Percentiles rank a stretch among this genome's conserved stretches.
phyloP scores from a whole-genome alignment of 257 asterid species.

The Lavandula angustifolia region DNA sequence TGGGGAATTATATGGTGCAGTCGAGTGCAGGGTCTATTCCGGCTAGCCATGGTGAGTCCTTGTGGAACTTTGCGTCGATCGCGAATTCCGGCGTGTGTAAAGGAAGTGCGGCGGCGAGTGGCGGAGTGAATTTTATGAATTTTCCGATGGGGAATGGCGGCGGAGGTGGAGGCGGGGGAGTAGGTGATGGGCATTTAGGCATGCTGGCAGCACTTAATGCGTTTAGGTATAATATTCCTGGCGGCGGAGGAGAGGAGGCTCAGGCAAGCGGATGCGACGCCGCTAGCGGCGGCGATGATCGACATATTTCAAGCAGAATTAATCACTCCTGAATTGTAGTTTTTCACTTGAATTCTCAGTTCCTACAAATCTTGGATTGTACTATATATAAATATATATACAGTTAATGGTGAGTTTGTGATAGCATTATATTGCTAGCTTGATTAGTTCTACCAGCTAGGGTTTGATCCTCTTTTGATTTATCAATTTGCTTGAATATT shows the following conservation, averaged over 20 bases:
- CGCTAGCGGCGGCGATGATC: constrained; percentile 27
- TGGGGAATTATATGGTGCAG: constrained; percentile 44
- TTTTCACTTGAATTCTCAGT: background rate
- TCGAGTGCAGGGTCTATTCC: constrained; percentile 44
- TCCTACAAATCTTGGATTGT: constrained; percentile 18
- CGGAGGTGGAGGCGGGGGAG: constrained; percentile 27
- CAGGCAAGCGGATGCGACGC: constrained; percentile 26
- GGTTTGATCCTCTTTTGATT: constrained; percentile 14
- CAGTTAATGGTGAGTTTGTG: background rate
- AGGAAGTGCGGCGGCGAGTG: constrained; percentile 38
- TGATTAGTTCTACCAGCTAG: constrained; percentile 4
- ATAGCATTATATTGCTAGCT: background rate
- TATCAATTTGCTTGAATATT: constrained; percentile 27
- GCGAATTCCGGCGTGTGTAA: constrained; percentile 33
- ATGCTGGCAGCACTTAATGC: constrained; percentile 54
- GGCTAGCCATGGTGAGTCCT: constrained; percentile 46
- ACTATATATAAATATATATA: background rate
- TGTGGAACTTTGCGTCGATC: constrained; percentile 47
- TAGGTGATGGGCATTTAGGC: constrained; percentile 53
- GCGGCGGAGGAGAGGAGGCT: constrained; percentile 41
- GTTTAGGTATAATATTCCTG: constrained; percentile 25
- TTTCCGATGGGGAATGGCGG: constrained; percentile 44
- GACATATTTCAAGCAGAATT: constrained; percentile 32
- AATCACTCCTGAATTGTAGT: constrained; percentile 19
- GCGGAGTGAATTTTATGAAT: constrained; percentile 58